Percentiles rank a stretch among this genome's conserved stretches.
Conservation (phyloP, 2,329 filamentous ascomycete genomes). For the Phaeosphaeriaceae sp. region DNA sequence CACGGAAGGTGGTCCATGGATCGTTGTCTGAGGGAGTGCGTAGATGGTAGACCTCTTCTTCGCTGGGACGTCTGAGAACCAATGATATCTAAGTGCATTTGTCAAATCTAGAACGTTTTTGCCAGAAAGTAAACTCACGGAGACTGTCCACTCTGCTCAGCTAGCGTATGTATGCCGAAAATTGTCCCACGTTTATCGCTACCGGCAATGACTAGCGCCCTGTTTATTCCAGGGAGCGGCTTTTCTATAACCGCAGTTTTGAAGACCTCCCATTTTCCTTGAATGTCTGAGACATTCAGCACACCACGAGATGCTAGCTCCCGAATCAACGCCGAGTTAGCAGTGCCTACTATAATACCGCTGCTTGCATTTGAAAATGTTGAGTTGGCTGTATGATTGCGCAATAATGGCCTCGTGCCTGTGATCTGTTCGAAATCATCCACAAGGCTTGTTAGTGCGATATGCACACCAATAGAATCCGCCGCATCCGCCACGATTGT, state of each 20-base stretch:
- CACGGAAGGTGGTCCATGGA: constrained; percentile 64
- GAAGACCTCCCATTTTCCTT: constrained; percentile 63
- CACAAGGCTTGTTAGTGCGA: constrained; percentile 22
- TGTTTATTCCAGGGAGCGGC: constrained; percentile 1
- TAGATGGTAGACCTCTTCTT: constrained; percentile 22
- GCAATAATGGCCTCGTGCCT: constrained; percentile 7
- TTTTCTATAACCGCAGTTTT: constrained; percentile 60
- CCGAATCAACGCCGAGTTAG: constrained; percentile 13
- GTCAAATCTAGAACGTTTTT: not conserved
- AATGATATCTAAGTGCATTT: constrained; percentile 46
- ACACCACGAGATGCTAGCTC: not conserved
- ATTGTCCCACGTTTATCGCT: constrained; percentile 29
- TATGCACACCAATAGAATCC: constrained; percentile 21
- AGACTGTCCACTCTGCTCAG: constrained; percentile 25
- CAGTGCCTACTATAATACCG: constrained; percentile 16
- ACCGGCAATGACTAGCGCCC: constrained; percentile 16
- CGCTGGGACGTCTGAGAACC: constrained; percentile 5
- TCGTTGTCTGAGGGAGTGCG: not conserved
- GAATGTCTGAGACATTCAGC: constrained; percentile 4
- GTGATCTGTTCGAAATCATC: constrained; percentile 23
- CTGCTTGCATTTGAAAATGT: not conserved
- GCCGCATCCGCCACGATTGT: constrained; percentile 16
- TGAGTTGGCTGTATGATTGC: constrained; percentile 4
- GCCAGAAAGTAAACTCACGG: constrained; percentile 8
- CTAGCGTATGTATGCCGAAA: constrained; percentile 24